Evolutionary conservation across 1,139 yeast genomes (phyloP).

Genomic region (Yamadazyma jaroonii): DNA sequence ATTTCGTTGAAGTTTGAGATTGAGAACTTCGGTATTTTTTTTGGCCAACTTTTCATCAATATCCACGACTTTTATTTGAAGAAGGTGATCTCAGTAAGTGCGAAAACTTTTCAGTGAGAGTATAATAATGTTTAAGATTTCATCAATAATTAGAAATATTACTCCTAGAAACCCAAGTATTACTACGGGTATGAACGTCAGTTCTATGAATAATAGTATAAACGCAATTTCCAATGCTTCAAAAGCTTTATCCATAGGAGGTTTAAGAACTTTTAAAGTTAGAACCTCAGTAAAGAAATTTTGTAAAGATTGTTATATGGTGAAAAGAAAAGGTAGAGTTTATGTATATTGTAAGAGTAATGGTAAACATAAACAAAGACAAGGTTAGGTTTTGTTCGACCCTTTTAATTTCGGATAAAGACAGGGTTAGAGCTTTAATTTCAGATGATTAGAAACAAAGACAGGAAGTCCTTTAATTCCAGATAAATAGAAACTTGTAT

Average conservation of each 20-base stretch:
- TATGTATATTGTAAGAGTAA: constrained; percentile 90
- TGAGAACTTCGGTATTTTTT: background rate
- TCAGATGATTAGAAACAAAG: too few relatives aligned
- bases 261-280: constrained; percentile 35
- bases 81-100: background rate
- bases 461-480: too few relatives aligned
- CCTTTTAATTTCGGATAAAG: too few relatives aligned
- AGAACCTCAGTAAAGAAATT: constrained; percentile 85
- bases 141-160: constrained; percentile 8
- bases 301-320: constrained; percentile 89
- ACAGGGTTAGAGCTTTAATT: too few relatives aligned
- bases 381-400: constrained; percentile 66
- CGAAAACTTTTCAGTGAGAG: constrained; percentile 1
- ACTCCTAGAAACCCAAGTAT: background rate
- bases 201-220: background rate
- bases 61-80: constrained; percentile 4
- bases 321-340: constrained; percentile 90
- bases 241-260: constrained; percentile 1
- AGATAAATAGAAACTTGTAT: constrained; percentile 4
- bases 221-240: background rate
- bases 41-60: constrained; percentile 1
- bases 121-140: constrained; percentile 10
- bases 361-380: constrained; percentile 96
- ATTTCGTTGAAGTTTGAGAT: constrained; percentile 11
- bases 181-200: constrained; percentile 1